Base-by-base conservation (phyloP, 108 stramenopile species). In the Stephanodiscus minutulus region DNA sequence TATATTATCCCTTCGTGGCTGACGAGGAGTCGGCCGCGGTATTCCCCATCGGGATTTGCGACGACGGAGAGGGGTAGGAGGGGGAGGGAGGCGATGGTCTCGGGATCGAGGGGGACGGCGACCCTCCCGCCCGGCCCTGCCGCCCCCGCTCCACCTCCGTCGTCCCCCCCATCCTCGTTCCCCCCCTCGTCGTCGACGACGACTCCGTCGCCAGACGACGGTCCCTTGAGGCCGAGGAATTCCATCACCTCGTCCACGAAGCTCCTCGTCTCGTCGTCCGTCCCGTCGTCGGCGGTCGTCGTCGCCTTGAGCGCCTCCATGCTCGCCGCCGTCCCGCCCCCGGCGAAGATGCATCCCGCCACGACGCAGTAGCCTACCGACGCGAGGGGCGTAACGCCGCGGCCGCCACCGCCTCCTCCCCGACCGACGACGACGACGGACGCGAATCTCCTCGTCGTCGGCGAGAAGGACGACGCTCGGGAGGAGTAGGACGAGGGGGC, bases 1-100 rank as follows among this genome's bases (percentile, higher is more conserved):
- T 85, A 87, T 20, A 87, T 61, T 31, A 85, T 85, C 5, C 87
- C 87, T 3, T 80, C 70, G 63, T 83, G 64, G 7, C 70, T 70
- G 0, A 74, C 77, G 35, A 83, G 75, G 36, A 75, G 69, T 1
- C 35, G 52, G 13, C 44, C 61, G 1, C 52, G 36, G 63, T 29
- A 54, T 47, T 64, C 71, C n/a, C 71, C 74, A 11, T 53, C 48
- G 43, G 74, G 73, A 55, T 50, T 54, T 10, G 31, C 59, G 39
- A 83, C 70, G 9, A 35, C 13, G 70, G 68, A 62, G 44, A 83
- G 79, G n/a, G 72, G 61, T 28, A 79, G 58, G 59, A 47, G 17
- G 47, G 72, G 72, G 8, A 79, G 68, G 35, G 73, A 79, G 20
- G 48, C 74, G 21, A 83, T 39, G 4, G 55, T 31, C 35, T 83